Base-by-base conservation (phyloP, 2,329 filamentous ascomycete genomes). In the Cladorrhinum sp. region DNA sequence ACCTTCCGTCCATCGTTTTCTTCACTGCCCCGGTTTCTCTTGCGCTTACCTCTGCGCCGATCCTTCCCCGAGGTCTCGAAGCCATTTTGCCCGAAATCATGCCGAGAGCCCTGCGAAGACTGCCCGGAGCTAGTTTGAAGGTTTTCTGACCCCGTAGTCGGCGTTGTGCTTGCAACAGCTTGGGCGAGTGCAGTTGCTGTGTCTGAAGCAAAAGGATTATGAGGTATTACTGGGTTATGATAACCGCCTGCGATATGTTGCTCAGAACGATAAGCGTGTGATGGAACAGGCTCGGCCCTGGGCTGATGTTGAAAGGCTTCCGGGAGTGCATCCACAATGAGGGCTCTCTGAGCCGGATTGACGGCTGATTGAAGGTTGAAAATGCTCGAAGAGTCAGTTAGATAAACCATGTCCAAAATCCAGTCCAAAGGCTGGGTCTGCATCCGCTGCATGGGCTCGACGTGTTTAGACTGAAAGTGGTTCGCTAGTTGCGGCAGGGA, bases 401-500 rank as follows among this genome's bases (percentile, higher is more conserved):
- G 64, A 55, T 74, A 65, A 7, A 83, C 70, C 80, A 83, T 83
- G 42, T 80, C 74, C 5, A 71, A 67, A 20, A 73, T 71, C 80
- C 81, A 83, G 64, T 82, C 75, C 36, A 75, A 61, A 14, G 68
- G 62, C 7, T 66, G 62, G n/a, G 65, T 56, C 50, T 39, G 57
- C 18, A 21, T 14, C 16, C 36, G 28, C 60, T 64, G 64, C 36
- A 68, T 66, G 12, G 69, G 69, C 54, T 74, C 69, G 20, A 75
- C 58, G 64, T 82, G 80, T 20, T 70, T 71, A 53, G 69, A 68
- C 42, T 85, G 81, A 60, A 86, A 85, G 65, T 87, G 82, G 59
- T 80, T 82, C 63, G 83, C 81, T 59, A 90, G 80, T 57, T 82
- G 80, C 26, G 85, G 79, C 16, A 89, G 74, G n/a, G 82, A 83